Percentiles rank a stretch among this genome's conserved stretches.
Evolutionary conservation across 495 filamentous ascomycete species (phyloP).

Genomic region (Neurospora sp.): DNA sequence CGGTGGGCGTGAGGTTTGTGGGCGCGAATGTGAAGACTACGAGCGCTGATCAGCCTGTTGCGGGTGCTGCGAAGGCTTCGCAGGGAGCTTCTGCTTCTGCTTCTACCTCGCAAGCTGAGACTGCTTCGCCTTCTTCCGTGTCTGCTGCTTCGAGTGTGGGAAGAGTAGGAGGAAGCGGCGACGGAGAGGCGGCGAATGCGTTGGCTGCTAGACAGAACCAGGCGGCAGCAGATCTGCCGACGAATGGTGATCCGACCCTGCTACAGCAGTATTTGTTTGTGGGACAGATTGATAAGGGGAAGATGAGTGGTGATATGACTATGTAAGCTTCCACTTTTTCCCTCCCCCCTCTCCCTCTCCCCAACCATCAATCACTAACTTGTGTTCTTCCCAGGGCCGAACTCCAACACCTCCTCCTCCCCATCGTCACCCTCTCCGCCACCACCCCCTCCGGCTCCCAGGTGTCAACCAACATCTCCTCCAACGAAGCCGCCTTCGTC

Average conservation of each 20-base stretch:
- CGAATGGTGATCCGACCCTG: constrained; percentile 16
- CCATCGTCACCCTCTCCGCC: constrained; percentile 49
- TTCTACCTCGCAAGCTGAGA: not conserved
- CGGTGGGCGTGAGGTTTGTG: constrained; percentile 47
- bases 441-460: constrained; percentile 25
- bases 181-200: not conserved
- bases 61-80: not conserved
- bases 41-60: constrained; percentile 10
- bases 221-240: constrained; percentile 2
- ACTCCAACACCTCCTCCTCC: constrained; percentile 52
- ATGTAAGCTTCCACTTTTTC: constrained; percentile 22
- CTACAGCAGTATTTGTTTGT: constrained; percentile 44
- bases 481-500: constrained; percentile 58
- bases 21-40: constrained; percentile 39
- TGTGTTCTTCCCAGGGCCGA: constrained; percentile 11
- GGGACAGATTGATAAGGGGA: constrained; percentile 38
- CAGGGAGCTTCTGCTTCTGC: not conserved
- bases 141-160: not conserved
- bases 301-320: constrained; percentile 27
- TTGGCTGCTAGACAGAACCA: constrained; percentile 2
- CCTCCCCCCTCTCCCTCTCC: not conserved
- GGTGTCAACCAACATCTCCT: constrained; percentile 51
- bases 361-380: too few species aligned
- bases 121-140: not conserved
- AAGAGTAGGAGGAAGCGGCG: not conserved